Evolutionary conservation across 2,329 filamentous ascomycete genomes (phyloP).

Genomic region (Aureobasidium sp.): DNA sequence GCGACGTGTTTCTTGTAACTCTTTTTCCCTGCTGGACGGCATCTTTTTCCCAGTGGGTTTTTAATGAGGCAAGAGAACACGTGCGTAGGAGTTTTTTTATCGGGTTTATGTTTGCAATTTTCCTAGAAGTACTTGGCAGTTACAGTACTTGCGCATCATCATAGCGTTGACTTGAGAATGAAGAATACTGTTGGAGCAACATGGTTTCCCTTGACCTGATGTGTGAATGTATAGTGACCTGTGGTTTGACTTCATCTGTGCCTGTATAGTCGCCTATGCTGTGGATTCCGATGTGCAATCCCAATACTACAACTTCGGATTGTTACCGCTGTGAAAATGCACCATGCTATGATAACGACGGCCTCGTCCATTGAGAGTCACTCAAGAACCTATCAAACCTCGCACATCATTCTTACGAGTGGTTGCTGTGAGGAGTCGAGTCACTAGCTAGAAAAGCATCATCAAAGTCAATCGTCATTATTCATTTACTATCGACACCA

Average conservation of each 20-base stretch:
- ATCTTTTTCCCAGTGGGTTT: background rate
- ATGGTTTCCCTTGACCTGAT: background rate
- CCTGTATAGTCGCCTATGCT: background rate
- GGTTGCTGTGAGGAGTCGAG: too few relatives aligned
- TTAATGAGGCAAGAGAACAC: background rate
- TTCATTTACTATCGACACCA: background rate
- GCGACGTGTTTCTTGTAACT: background rate
- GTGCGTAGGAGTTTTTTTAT: background rate
- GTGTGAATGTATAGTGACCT: background rate
- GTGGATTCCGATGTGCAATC: background rate
- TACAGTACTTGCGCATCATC: background rate
- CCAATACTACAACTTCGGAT: background rate
- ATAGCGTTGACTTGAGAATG: background rate
- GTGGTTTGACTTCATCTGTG: background rate
- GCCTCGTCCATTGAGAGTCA: background rate
- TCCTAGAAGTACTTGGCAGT: background rate
- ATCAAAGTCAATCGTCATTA: too few relatives aligned
- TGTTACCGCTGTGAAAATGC: background rate
- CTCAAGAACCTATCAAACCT: background rate
- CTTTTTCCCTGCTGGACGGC: background rate
- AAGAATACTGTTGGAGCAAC: background rate
- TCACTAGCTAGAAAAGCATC: too few relatives aligned
- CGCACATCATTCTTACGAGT: too few relatives aligned
- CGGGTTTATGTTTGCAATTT: background rate
- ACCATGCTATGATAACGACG: background rate